Percentiles rank a stretch among this genome's conserved stretches.
Evolutionary conservation across 192 early-diverging fungal genomes (phyloP).

Genomic region (Entomortierella parvispora): DNA sequence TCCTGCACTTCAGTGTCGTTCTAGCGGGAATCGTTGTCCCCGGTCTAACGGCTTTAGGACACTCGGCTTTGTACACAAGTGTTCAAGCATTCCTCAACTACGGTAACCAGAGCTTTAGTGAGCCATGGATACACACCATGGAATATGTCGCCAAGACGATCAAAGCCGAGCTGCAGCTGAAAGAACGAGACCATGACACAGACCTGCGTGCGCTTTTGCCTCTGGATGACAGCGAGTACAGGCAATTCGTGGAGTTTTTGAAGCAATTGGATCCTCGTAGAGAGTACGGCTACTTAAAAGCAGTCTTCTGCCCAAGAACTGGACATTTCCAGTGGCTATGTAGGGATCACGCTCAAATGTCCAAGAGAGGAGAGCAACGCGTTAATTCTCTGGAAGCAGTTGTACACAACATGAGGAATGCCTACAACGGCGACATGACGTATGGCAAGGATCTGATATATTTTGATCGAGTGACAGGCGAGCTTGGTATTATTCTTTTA

Average conservation of each 20-base stretch:
- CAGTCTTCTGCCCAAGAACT: not conserved
- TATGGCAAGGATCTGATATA: too few species aligned
- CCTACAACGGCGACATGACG: too few species aligned
- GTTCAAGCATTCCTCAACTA: slow-evolving; percentile 4
- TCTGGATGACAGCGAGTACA: slow-evolving; percentile 2
- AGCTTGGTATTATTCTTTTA: too few species aligned
- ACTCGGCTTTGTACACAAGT: not conserved
- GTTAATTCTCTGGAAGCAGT: not conserved
- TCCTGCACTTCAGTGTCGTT: slow-evolving; percentile 5
- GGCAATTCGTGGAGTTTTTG: not conserved
- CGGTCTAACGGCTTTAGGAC: not conserved
- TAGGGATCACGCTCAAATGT: not conserved
- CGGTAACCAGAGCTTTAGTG: slow-evolving; percentile 4
- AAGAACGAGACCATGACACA: slow-evolving; percentile 4
- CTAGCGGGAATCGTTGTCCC: slow-evolving; percentile 2
- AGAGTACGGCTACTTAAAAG: not conserved
- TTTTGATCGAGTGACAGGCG: too few species aligned
- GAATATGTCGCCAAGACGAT: not conserved
- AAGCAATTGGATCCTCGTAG: not conserved
- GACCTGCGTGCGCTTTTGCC: too few species aligned
- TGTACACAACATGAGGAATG: too few species aligned
- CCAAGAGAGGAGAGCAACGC: not conserved
- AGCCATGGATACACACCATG: slow-evolving; percentile 5
- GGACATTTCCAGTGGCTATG: not conserved
- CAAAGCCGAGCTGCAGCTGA: not conserved